Conservation (phyloP, 2,329 filamentous ascomycete species). For the Pestalotiopsis sp. region DNA sequence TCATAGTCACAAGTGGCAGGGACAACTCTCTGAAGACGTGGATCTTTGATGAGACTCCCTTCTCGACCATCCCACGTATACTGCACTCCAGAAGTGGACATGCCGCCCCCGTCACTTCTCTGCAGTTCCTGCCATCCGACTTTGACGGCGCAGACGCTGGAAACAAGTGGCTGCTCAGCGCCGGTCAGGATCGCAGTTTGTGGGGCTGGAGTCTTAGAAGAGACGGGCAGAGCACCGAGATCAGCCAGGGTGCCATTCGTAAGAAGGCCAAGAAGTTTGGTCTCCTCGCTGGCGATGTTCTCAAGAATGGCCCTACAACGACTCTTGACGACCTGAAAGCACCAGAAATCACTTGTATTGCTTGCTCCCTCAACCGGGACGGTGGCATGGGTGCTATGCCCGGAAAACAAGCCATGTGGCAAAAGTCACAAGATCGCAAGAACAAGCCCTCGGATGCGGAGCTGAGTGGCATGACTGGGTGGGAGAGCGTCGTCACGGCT, state of each 20-base stretch:
- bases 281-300: constrained; percentile 60
- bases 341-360: constrained; percentile 88
- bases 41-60: constrained; percentile 93
- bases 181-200: constrained; percentile 84
- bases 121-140: constrained; percentile 84
- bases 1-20: constrained; percentile 85
- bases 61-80: constrained; percentile 82
- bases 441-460: constrained; percentile 65
- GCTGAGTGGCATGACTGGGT: constrained; percentile 78
- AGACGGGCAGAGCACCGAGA: constrained; percentile 89
- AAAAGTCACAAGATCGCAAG: constrained; percentile 68
- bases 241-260: constrained; percentile 87
- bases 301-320: constrained; percentile 62
- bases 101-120: constrained; percentile 78
- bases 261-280: constrained; percentile 88
- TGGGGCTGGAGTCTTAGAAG: constrained; percentile 96
- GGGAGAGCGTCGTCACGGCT: constrained; percentile 95
- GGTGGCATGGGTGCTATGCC: constrained; percentile 87
- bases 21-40: constrained; percentile 95
- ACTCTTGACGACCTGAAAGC: constrained; percentile 80
- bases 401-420: constrained; percentile 80
- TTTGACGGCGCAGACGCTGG: constrained; percentile 86
- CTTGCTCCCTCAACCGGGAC: constrained; percentile 89
- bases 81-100: constrained; percentile 88
- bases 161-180: constrained; percentile 93